Evolutionary conservation across 192 early-diverging fungal species (phyloP), one percentile per base, ranked within the genome.

Genomic region (Globomyces pollinis-pini): DNA sequence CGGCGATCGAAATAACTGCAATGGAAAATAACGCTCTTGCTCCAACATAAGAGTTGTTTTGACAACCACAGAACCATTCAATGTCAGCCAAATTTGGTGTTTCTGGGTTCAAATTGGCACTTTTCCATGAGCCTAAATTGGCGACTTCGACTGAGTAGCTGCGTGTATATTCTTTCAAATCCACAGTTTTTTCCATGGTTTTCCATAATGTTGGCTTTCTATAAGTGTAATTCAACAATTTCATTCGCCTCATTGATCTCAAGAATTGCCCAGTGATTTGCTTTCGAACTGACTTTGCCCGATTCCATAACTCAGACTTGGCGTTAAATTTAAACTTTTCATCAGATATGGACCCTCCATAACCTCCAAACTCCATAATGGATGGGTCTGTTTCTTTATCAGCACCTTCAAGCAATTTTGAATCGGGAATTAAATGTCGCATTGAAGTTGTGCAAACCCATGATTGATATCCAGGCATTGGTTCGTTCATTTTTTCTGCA

Each of bases 101-200:
- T 9, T 33, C 39, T 16, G 34, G 26, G 24, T 50, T 34, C n/a
- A n/a, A n/a, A 7, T 65, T 52, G 6, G 71, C 71, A 38, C 44
- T 30, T 2, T 73, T 59, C 76, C 76, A 78, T 2, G 76, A 69
- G 30, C 76, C 76, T 16, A 78, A 43, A 47, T 78, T 78, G 13
- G 76, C 76, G 12, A 78, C 55, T 52, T 78, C 76, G 2, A 78
- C 66, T 38, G 58, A 42, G 61, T 66, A 75, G 3, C 58, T 30
- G 2, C 76, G 63, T 7, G 64, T 57, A 23, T 66, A 34, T 28
- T 52, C 60, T 9, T 51, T 36, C 18, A 78, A 38, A 57, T 78
- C 69, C 6, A 66, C 57, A 6, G 62, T 54, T 29, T 30, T 15
- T 49, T 78, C 58, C 26, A 78, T 57, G 34, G 43, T 57, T 4